These are phyloP conservation scores for Stephanodiscus triporus DNA, from an alignment of 108 stramenopile genomes.

Conservation along the genomic window DNA sequence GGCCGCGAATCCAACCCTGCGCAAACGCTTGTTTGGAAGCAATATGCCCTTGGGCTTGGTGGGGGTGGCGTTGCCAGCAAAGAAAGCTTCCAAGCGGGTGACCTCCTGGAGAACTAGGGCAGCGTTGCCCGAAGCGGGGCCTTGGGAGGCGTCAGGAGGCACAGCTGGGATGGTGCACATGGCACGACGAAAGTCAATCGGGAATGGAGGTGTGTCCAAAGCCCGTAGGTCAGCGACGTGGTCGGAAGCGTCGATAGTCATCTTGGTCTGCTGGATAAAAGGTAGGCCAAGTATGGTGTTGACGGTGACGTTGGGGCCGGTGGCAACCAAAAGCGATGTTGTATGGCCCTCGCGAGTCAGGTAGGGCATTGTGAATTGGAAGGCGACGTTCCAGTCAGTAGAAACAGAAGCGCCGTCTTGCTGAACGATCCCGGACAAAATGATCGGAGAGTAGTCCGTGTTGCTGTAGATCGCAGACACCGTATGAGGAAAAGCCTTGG, in stretches of 20 bases:
- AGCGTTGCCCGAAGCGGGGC: not conserved
- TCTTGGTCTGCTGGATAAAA: conserved; percentile 1
- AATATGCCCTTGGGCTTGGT: too few species aligned
- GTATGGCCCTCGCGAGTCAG: not conserved
- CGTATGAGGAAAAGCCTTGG: conserved; percentile 1
- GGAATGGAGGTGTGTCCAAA: conserved; percentile 4
- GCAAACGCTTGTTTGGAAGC: too few species aligned
- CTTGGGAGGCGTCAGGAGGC: too few species aligned
- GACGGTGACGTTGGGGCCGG: conserved; percentile 9
- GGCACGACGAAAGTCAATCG: not conserved
- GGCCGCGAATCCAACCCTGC: too few species aligned
- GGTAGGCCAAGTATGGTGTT: conserved; percentile 11
- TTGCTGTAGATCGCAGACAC: not conserved
- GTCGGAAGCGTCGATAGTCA: conserved; percentile 6
- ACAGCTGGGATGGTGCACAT: not conserved
- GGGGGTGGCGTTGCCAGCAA: too few species aligned
- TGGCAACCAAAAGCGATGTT: not conserved
- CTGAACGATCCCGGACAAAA: conserved; percentile 6
- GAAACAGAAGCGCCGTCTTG: not conserved
- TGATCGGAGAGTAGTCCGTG: not conserved
- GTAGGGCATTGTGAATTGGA: conserved; percentile 5
- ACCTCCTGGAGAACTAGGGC: not conserved
- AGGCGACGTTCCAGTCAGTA: not conserved
- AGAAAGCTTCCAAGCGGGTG: too few species aligned
- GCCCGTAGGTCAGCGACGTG: not conserved